Percentiles rank a stretch among this genome's conserved stretches.
These are phyloP conservation scores for Sugiyamaella boreocaroliniensis DNA, from an alignment of 805 yeast genomes.

Conservation along the genomic window DNA sequence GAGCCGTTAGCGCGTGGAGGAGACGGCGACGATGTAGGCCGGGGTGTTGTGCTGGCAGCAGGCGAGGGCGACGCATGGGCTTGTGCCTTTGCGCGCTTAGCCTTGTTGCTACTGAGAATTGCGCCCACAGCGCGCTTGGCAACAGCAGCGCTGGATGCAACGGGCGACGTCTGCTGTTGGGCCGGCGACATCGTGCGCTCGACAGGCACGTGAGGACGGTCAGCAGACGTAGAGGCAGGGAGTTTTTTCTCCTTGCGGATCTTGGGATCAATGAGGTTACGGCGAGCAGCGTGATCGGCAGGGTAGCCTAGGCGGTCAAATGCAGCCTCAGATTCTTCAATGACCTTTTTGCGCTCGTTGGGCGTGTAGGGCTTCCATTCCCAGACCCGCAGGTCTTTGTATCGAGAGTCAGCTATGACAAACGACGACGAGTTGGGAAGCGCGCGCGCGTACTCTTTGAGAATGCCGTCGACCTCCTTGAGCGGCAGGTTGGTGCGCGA, in stretches of 20 bases:
- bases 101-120: constrained; percentile 5
- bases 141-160: background rate
- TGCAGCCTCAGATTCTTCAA: constrained; percentile 26
- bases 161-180: background rate
- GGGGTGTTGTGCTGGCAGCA: background rate
- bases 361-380: constrained; percentile 33
- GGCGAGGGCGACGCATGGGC: background rate
- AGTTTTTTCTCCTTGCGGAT: constrained; percentile 8
- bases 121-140: constrained; percentile 7
- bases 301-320: constrained; percentile 26
- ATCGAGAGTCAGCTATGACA: constrained; percentile 24
- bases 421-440: constrained; percentile 25
- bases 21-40: constrained; percentile 6
- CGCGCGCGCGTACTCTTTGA: constrained; percentile 31
- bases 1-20: constrained; percentile 5
- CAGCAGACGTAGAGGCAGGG: background rate
- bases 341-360: constrained; percentile 27
- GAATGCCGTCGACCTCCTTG: constrained; percentile 26
- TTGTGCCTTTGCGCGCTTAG: background rate
- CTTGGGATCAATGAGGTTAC: constrained; percentile 26
- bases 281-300: constrained; percentile 25
- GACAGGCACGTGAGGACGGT: background rate
- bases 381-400: constrained; percentile 32
- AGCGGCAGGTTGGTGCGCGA: constrained; percentile 26
- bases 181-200: background rate